Evolutionary conservation across 495 filamentous ascomycete genomes (phyloP), one percentile per base, ranked within the genome.

Genomic region (Pseudevernia furfuracea): DNA sequence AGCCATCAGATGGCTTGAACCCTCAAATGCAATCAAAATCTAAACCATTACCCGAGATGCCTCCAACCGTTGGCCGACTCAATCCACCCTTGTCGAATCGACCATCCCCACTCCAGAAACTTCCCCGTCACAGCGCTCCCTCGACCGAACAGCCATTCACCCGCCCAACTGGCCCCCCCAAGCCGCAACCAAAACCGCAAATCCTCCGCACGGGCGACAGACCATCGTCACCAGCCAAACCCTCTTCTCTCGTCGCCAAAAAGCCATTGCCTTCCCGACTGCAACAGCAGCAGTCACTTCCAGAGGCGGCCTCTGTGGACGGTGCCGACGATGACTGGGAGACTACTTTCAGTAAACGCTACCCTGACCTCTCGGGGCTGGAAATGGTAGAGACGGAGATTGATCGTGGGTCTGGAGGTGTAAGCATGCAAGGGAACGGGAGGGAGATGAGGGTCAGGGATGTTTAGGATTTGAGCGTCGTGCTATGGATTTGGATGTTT

Each of bases 341-440:
- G 69, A 74, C 72, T 37, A 85, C 88, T 72, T 96, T 96, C 71
- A 87, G 85, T 68, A 88, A 88, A 74, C 79, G 89, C 53, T 96
- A 89, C 73, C 92, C 92, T 1, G 91, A 85, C 69, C 78, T 96
- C 32, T 85, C 82, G 30, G 85, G 88, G 1, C 79, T 96, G 57
- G 91, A 96, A 78, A 89, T 95, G 86, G 88, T 90, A 38, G 91
- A 87, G 72, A 85, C 82, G 67, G 89, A 87, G 71, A 82, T 85
- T 56, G 78, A 82, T 68, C 68, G 68, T 8, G 32, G 66, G 15
- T 55, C 30, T 19, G 34, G 38, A 12, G 34, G 34, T 11, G 41
- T 43, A 23, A 60, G 56, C 12, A 38, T 60, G 28, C 63, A 38
- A 15, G 49, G 39, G 1, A 62, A 19, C 3, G 39, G 43, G 38